phyloP scores from a whole-genome alignment of 2,329 filamentous ascomycete species.

The Hypoxylon sp. region DNA sequence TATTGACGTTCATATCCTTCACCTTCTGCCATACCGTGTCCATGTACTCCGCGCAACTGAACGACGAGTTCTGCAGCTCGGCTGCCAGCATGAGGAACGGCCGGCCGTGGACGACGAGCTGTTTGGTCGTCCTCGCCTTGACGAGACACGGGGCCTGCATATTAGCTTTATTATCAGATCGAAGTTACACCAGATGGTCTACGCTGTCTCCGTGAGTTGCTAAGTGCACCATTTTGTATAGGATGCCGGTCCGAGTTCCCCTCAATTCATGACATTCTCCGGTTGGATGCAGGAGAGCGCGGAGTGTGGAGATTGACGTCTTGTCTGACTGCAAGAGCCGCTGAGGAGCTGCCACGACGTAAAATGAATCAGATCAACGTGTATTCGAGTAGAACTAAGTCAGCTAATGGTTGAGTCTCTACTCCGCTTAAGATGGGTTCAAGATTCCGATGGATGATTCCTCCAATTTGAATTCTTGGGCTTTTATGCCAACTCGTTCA shows the following conservation, averaged over 20 bases:
- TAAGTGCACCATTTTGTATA: neutral
- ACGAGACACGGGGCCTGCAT: conserved; percentile 8
- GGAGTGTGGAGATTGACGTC: neutral
- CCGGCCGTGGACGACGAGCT: conserved; percentile 9
- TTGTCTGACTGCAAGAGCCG: too few relatives aligned
- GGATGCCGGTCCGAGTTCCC: neutral
- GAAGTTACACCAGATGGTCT: too few relatives aligned
- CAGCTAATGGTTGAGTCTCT: too few relatives aligned
- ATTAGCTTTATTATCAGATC: neutral
- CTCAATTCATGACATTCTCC: conserved; percentile 2
- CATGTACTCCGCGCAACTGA: conserved; percentile 7
- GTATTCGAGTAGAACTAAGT: neutral
- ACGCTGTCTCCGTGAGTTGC: neutral
- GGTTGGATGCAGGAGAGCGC: neutral
- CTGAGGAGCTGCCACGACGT: conserved; percentile 2
- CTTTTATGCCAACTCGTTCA: too few relatives aligned
- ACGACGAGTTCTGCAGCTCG: conserved; percentile 8
- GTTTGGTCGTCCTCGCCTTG: conserved; percentile 3
- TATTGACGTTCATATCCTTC: conserved; percentile 7
- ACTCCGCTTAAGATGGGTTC: too few relatives aligned
- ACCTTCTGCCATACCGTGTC: conserved; percentile 9
- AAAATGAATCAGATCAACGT: neutral
- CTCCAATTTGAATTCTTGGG: too few relatives aligned
- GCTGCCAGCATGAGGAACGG: conserved; percentile 8
- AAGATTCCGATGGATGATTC: too few relatives aligned